These are phyloP conservation scores for Fraxinus sp. DNA, from an alignment of 305 asterid genomes.

Conservation along the genomic window DNA sequence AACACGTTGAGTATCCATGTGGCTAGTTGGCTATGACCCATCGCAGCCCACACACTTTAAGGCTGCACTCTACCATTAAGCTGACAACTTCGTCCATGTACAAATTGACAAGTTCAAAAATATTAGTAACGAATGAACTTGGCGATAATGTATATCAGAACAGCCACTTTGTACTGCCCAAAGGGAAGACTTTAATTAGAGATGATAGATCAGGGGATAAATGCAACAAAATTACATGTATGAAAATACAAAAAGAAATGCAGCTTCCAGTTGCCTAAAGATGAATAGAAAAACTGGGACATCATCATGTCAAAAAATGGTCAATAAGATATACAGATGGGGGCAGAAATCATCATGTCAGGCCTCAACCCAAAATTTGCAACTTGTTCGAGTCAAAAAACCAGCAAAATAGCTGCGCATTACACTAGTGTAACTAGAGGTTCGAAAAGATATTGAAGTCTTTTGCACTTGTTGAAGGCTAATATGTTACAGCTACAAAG, in stretches of 20 bases:
- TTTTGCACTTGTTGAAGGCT: background rate
- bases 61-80: background rate
- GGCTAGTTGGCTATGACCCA: no score
- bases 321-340: background rate
- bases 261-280: background rate
- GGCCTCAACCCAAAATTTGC: background rate
- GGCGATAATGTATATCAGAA: background rate
- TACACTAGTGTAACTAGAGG: background rate
- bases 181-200: background rate
- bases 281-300: background rate
- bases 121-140: background rate
- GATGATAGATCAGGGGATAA: background rate
- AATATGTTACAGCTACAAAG: background rate
- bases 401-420: background rate
- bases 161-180: background rate
- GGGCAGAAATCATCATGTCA: background rate
- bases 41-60: no score
- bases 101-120: background rate
- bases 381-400: background rate
- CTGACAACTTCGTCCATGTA: background rate
- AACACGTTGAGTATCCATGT: no score
- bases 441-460: background rate
- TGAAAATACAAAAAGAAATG: background rate
- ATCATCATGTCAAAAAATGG: background rate
- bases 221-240: background rate